Conservation (phyloP, 495 filamentous ascomycete species). For the Clavariopsis aquatica region DNA sequence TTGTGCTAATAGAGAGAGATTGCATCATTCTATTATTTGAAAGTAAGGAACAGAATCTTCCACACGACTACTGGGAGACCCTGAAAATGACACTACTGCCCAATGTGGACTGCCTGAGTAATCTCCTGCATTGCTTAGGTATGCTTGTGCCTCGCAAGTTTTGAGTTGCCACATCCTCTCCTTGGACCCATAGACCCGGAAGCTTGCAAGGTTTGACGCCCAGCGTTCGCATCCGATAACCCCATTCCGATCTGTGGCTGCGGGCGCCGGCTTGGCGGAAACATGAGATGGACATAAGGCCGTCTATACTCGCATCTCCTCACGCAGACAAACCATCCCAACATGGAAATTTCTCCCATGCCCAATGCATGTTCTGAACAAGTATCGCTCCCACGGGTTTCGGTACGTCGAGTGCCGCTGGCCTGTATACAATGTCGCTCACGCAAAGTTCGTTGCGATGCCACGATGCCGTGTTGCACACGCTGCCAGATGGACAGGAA, state of each 20-base stretch:
- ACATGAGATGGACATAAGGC: neutral
- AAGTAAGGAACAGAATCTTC: too few species aligned
- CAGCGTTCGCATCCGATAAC: too few species aligned
- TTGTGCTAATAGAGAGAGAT: too few species aligned
- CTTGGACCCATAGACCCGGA: too few species aligned
- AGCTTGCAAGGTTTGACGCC: too few species aligned
- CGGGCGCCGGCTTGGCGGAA: too few species aligned
- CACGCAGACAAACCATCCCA: neutral
- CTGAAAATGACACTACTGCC: neutral
- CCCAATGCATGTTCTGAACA: neutral
- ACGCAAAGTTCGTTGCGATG: slow-evolving; percentile 28
- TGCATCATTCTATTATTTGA: too few species aligned
- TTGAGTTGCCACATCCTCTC: too few species aligned
- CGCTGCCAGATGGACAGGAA: slow-evolving; percentile 20
- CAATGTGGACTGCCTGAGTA: neutral
- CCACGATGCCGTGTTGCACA: slow-evolving; percentile 18
- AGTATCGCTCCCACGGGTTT: neutral
- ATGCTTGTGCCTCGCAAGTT: too few species aligned
- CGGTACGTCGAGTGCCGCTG: slow-evolving; percentile 15
- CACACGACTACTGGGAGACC: too few species aligned
- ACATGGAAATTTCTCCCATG: slow-evolving; percentile 1
- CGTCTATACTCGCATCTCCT: too few species aligned
- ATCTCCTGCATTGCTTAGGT: neutral
- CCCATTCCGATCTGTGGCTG: too few species aligned
- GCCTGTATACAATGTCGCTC: slow-evolving; percentile 30